Evolutionary conservation across 192 early-diverging fungal species (phyloP), one percentile per base, ranked within the genome.

Genomic region (Diversispora eburnea): DNA sequence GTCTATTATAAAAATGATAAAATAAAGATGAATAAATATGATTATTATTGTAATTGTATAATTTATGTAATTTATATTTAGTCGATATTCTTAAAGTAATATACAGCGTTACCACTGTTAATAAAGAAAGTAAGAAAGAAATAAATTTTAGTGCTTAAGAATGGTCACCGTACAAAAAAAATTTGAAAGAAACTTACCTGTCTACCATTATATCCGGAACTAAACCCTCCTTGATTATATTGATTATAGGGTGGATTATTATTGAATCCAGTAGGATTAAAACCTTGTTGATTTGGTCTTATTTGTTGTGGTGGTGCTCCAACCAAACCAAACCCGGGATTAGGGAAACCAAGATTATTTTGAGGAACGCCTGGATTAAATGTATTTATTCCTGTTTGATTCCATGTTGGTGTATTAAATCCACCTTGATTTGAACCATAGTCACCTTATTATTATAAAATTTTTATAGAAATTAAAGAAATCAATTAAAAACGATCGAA

Each of bases 201-300:
- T 63, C 61, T 47, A 41, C 41, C 19, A 59, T 59, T 33, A 33
- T 33, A 33, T 33, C 25, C 25, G 25, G 25, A 33, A 33, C 25
- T 63, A 63, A 42, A 63, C 41, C 61, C 61, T 69, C 67, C 67
- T 69, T 56, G 67, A 41, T 69, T 69, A 25, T 42, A 15, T 39
- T 52, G 19, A 55, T 43, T 63, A 15, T 22, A 39, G 22, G 22
- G 61, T 63, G 6, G 52, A 43, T 67, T 67, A 48, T n/a, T 46
- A 8, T 49, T 22, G n/a, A n/a, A 12, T 42, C 46, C 48, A 33
- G 48, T 49, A 17, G 48, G n/a, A 56, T 55, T 55, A 43, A 33
- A 20, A 41, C 15, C 60, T 62, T 62, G 60, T 42, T 22, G 41
- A 41, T 62, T 62, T 41, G 9, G 39, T 17, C 17, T 39, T 12